These are phyloP conservation scores for Penicillium cosmopolitanum DNA, from an alignment of 495 filamentous ascomycete genomes.

Conservation along the genomic window DNA sequence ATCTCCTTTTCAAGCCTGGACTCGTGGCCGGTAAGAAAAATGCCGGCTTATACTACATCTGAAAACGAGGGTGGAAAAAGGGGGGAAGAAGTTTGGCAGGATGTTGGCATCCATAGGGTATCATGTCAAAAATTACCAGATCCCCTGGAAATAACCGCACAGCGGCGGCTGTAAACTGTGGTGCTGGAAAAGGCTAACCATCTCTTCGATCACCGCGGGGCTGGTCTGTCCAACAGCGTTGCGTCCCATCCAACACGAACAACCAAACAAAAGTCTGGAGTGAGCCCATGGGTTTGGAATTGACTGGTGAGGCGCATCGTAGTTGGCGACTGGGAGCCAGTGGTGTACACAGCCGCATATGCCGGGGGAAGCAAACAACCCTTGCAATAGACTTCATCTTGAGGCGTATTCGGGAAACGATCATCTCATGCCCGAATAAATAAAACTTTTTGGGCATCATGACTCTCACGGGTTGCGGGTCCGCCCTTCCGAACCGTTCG, in stretches of 20 bases:
- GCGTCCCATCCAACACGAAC: slow-evolving; percentile 24
- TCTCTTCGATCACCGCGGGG: slow-evolving; percentile 25
- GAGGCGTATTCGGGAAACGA: slow-evolving; percentile 8
- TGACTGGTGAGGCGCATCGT: slow-evolving; percentile 22
- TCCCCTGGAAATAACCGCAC: slow-evolving; percentile 14
- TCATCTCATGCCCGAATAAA: slow-evolving; percentile 14
- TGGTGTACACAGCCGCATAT: slow-evolving; percentile 22
- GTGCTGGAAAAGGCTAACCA: slow-evolving; percentile 28
- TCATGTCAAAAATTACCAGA: slow-evolving; percentile 7
- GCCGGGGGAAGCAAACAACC: not conserved
- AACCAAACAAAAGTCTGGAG: slow-evolving; percentile 19
- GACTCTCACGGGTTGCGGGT: slow-evolving; percentile 20
- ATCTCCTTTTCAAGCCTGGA: slow-evolving; percentile 4
- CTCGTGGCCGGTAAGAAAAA: not conserved
- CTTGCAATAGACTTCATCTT: not conserved
- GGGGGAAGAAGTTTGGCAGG: not conserved
- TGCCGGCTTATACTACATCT: not conserved
- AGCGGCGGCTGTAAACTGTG: slow-evolving; percentile 26
- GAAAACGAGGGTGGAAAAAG: not conserved
- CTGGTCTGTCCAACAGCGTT: slow-evolving; percentile 29
- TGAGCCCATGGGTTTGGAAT: slow-evolving; percentile 20
- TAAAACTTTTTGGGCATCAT: slow-evolving; percentile 9
- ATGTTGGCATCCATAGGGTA: not conserved
- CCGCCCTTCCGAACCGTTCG: slow-evolving; percentile 24
- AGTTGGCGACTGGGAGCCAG: slow-evolving; percentile 17